Base-by-base conservation (phyloP, 2,329 filamentous ascomycete species). In the Davidsoniella virescens region DNA sequence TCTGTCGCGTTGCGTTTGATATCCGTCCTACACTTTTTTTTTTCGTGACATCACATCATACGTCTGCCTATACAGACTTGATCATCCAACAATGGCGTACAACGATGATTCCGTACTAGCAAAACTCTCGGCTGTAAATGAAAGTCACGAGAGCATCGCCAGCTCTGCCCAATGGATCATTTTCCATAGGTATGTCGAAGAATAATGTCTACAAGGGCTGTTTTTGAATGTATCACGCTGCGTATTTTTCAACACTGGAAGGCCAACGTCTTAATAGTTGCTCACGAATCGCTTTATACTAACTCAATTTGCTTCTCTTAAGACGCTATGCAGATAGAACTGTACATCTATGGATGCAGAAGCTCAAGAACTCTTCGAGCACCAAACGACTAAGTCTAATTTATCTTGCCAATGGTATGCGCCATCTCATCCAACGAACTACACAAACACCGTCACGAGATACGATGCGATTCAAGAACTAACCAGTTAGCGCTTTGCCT, bases 151-250 rank as follows among this genome's bases (percentile, higher is more conserved):
- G 63, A 93, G 87, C 67, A 96, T 98, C 61, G 78, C 94, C 54
- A 90, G 86, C 36, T 88, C 94, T 55, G 87, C 92, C 52, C 90
- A 96, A 79, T 98, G 93, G 93, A 92, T 98, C 55, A 93, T 98
- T 83, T 98, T 98, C 64, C 90, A 98, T 68, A 83, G 87, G 87
- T 94, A 79, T 55, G 64, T 33, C 12, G 29, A 33, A 6, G 12
- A 33, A 33, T 1, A 33, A 33, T 33, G 29, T 12, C 29, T 33
- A 33, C 29, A 12, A 33, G 29, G 9, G 29, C 29, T 33, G 29
- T 12, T 33, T 53, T 33, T 9, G 29, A 12, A 33, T 9, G 29
- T 12, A 12, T 33, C 29, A 33, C 12, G 8, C 29, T 33, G 12
- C 10, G 29, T 12, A 54, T 41, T 52, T 49, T 52, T 50, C n/a